phyloP scores from a whole-genome alignment of 148 eudicot genomes.

The Rhododendron molle region DNA sequence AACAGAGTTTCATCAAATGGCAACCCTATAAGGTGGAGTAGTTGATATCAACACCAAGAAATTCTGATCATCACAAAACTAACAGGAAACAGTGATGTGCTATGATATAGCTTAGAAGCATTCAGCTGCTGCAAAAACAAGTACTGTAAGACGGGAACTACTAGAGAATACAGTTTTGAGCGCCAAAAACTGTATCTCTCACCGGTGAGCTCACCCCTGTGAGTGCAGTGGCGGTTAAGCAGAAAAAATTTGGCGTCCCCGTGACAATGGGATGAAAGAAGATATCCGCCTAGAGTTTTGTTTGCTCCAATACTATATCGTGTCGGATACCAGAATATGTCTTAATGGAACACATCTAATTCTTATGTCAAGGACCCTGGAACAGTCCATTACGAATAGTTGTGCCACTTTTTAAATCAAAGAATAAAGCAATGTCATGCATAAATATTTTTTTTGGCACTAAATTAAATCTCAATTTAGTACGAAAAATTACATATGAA shows the following conservation, averaged over 20 bases:
- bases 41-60: background rate
- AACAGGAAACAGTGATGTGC: background rate
- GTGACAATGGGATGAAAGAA: background rate
- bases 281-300: background rate
- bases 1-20: background rate
- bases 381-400: background rate
- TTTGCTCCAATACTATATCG: background rate
- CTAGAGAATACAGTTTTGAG: background rate
- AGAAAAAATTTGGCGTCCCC: background rate
- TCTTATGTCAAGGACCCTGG: background rate
- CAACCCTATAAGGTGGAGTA: background rate
- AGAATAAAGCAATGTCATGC: too few species aligned
- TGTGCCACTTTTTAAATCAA: background rate
- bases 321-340: background rate
- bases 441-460: background rate
- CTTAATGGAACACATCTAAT: background rate
- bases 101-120: background rate
- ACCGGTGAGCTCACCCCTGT: background rate
- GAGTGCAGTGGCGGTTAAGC: background rate
- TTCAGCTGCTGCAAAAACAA: background rate
- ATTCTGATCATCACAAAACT: background rate
- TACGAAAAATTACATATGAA: too few species aligned
- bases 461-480: background rate
- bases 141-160: background rate
- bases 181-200: background rate